Percentiles rank a stretch among this genome's conserved stretches.
Conservation (phyloP, 306 rosid species). For the Fragaria iinumae region DNA sequence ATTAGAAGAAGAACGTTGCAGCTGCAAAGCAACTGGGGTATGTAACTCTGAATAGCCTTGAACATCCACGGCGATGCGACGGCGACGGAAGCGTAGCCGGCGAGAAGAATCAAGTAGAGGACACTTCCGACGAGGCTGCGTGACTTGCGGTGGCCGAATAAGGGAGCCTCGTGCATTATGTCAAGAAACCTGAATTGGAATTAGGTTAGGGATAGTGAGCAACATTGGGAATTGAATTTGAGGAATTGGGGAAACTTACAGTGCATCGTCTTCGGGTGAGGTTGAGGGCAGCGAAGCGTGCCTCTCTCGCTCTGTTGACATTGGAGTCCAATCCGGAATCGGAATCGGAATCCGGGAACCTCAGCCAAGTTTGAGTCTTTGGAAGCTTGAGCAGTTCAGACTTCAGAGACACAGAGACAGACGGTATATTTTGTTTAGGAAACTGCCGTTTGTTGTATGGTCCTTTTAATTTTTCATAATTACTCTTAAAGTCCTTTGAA, state of each 20-base stretch:
- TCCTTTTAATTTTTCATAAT: no score
- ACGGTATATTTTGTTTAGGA: no score
- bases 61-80: conserved; percentile 77
- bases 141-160: conserved; percentile 85
- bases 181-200: conserved; percentile 66
- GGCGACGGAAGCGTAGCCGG: conserved; percentile 70
- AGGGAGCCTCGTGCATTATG: conserved; percentile 92
- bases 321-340: no score
- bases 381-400: no score
- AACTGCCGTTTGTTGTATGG: no score
- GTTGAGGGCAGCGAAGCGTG: conserved; percentile 27
- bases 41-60: conserved; percentile 36
- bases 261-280: conserved; percentile 33
- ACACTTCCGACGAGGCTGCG: conserved; percentile 78
- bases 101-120: conserved; percentile 60
- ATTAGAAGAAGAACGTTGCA: conserved; percentile 76
- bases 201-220: neutral
- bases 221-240: neutral
- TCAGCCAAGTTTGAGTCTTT: no score
- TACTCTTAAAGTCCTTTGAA: no score
- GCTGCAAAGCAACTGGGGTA: conserved; percentile 74
- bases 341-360: no score
- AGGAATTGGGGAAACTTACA: conserved; percentile 13
- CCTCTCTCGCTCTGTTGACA: conserved; percentile 30
- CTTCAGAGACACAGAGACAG: no score